Base-by-base conservation (phyloP, 495 filamentous ascomycete species). In the Penicillium pulvis region DNA sequence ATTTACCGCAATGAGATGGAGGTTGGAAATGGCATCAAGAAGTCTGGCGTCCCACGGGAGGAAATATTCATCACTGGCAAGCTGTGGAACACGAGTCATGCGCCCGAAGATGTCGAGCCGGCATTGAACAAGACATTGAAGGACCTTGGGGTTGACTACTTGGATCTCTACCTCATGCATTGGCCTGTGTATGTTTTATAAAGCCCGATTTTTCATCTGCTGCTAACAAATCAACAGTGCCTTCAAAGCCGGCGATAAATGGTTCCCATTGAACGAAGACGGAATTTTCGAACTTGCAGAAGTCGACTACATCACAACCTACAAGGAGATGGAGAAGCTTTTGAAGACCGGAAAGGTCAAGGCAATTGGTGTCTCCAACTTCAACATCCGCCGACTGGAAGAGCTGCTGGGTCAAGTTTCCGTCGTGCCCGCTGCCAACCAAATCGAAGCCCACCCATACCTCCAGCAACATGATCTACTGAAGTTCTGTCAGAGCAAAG, bases 51-150 rank as follows among this genome's bases (percentile, higher is more conserved):
- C 3, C 79, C 87, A 0, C 84, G 90, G 33, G 72, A 77, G 17
- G 72, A 88, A 31, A 75, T 92, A 45, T 92, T 86, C 76, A 86
- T 90, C 73, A 93, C 89, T 41, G 82, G 82, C 63, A 94, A 94
- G 70, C 74, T 92, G 1, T 73, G 74, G 65, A 77, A 77, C 42
- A 77, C 68, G 6, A 69, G 70, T 47, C 72, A 75, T 31, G 55
- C 55, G 4, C 68, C 62, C 17, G 57, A 64, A 11, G 64, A 65
- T 31, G 79, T 84, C 0, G 76, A 73, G 35, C 51, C 66, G 1
- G 82, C 77, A 7, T 68, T 86, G 4, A 72, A 85, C 43, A 67
- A 74, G 44, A 78, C 80, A 6, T 76, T 89, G 47, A 56, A 77
- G 46, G 84, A 84, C 53, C 79, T 92, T 49, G 78, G 78, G 28